phyloP scores from a whole-genome alignment of 1,284 basidiomycete genomes.

The Malassezia arunalokei region DNA sequence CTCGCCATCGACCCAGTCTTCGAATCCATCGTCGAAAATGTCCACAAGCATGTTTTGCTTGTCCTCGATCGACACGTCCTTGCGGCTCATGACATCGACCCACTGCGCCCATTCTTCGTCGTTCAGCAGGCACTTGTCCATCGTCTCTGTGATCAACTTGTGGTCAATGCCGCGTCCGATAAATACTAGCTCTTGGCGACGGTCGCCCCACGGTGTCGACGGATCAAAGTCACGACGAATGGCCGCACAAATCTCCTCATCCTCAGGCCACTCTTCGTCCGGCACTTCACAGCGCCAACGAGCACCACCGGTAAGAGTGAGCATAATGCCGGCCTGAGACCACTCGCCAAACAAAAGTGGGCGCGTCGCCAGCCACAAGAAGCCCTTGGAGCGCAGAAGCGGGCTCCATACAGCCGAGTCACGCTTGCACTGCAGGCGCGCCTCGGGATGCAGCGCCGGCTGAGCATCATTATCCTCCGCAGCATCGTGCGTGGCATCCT shows the following conservation, averaged over 20 bases:
- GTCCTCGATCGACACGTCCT: slow-evolving; percentile 16
- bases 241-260: slow-evolving; percentile 45
- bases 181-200: slow-evolving; percentile 48
- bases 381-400: slow-evolving; percentile 49
- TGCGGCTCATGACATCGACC: slow-evolving; percentile 47
- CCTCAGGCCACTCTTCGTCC: slow-evolving; percentile 47
- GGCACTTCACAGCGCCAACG: slow-evolving; percentile 48
- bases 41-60: slow-evolving; percentile 42
- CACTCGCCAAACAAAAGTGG: slow-evolving; percentile 48
- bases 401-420: slow-evolving; percentile 45
- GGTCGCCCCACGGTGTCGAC: slow-evolving; percentile 48
- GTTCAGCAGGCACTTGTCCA: slow-evolving; percentile 46
- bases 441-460: slow-evolving; percentile 48
- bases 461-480: slow-evolving; percentile 34
- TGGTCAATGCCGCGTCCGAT: slow-evolving; percentile 45
- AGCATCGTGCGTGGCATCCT: slow-evolving; percentile 16
- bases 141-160: slow-evolving; percentile 39
- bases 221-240: slow-evolving; percentile 48
- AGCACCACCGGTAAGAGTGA: slow-evolving; percentile 47
- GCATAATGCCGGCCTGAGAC: slow-evolving; percentile 49
- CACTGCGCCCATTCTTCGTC: slow-evolving; percentile 48
- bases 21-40: slow-evolving; percentile 47
- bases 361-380: slow-evolving; percentile 47
- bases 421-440: slow-evolving; percentile 47
- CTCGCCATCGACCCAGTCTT: slow-evolving; percentile 45